phyloP scores from a whole-genome alignment of 768 basidiomycete genomes.

The Phlebiopsis flavidoalba region DNA sequence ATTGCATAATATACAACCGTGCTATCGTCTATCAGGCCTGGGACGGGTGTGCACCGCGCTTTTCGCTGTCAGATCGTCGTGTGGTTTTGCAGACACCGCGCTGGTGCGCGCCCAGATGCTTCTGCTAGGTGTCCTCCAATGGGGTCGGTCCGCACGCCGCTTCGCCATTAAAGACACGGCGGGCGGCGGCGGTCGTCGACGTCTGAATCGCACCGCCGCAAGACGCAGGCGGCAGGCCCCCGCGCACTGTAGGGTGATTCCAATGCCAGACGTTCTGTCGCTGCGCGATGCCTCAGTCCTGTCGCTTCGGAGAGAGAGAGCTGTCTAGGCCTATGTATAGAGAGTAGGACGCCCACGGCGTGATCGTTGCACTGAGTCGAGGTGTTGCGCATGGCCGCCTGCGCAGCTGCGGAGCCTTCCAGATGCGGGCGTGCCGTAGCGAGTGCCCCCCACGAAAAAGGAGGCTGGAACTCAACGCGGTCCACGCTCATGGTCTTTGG shows the following conservation, averaged over 20 bases:
- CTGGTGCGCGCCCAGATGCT: not conserved
- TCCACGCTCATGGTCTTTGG: not conserved
- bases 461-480: not conserved
- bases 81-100: not conserved
- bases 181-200: not conserved
- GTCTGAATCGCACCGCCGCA: not conserved
- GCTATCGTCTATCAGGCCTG: too few species aligned
- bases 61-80: too few species aligned
- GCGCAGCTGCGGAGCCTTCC: too few species aligned
- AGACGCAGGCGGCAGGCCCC: too few species aligned
- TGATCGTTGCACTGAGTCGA: conserved; percentile 4
- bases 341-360: conserved; percentile 9
- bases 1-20: too few species aligned
- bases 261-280: conserved; percentile 10
- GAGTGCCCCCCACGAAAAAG: too few species aligned
- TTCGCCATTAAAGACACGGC: not conserved
- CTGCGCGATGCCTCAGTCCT: not conserved
- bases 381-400: too few species aligned
- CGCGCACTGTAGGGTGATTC: conserved; percentile 10
- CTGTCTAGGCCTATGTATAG: conserved; percentile 1
- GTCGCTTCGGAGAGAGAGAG: not conserved
- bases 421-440: not conserved
- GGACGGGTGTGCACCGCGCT: too few species aligned
- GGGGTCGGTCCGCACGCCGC: conserved; percentile 1
- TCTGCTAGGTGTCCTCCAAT: conserved; percentile 3